Evolutionary conservation across 2,329 filamentous ascomycete species (phyloP).

Genomic region (Alternaria sp.): DNA sequence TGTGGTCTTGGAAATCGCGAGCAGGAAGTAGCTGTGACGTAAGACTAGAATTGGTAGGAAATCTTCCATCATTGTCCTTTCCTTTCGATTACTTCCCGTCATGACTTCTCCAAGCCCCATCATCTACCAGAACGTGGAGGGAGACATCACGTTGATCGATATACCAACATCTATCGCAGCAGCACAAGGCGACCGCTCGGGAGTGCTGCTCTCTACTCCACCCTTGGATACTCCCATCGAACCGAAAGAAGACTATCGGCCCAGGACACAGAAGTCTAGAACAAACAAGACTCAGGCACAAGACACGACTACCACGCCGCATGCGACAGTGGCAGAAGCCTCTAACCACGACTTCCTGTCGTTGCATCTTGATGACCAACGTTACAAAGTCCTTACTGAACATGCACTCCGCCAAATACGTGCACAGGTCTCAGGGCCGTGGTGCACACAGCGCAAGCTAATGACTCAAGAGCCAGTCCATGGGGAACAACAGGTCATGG

Average conservation of each 20-base stretch:
- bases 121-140: slow-evolving; percentile 62
- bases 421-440: slow-evolving; percentile 33
- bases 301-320: slow-evolving; percentile 41
- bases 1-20: neutral
- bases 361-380: slow-evolving; percentile 10
- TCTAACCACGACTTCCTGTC: slow-evolving; percentile 9
- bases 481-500: slow-evolving; percentile 23
- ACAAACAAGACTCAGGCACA: slow-evolving; percentile 52
- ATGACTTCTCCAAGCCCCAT: slow-evolving; percentile 44
- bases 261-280: slow-evolving; percentile 59
- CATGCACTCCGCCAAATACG: slow-evolving; percentile 50
- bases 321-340: slow-evolving; percentile 21
- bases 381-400: slow-evolving; percentile 50
- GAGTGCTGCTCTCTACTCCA: slow-evolving; percentile 57
- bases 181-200: slow-evolving; percentile 63
- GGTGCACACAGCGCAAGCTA: slow-evolving; percentile 39
- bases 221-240: slow-evolving; percentile 59
- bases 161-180: slow-evolving; percentile 75
- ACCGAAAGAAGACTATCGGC: slow-evolving; percentile 61
- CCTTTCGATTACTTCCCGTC: neutral
- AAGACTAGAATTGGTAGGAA: slow-evolving; percentile 2
- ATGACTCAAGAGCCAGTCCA: slow-evolving; percentile 28
- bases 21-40: neutral
- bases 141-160: slow-evolving; percentile 69
- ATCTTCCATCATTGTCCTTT: neutral